Conservation (phyloP, 2,329 filamentous ascomycete genomes). For the Pseudogymnoascus sp. region DNA sequence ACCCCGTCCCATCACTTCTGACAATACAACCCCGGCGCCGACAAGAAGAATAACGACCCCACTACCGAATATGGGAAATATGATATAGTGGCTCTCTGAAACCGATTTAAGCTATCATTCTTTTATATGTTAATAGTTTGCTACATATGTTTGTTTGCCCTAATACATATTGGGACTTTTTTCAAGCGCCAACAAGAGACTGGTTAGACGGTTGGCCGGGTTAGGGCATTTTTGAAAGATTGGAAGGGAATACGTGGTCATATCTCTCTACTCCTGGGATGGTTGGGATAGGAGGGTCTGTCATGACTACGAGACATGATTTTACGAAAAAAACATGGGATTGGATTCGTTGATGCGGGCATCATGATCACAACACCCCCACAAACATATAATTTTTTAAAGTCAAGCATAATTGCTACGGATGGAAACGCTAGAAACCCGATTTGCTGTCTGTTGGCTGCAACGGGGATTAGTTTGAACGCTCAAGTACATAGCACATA, state of each 20-base stretch:
- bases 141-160: not conserved
- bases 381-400: slow-evolving; percentile 5
- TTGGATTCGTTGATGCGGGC: not conserved
- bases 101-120: not conserved
- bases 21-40: slow-evolving; percentile 32
- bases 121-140: slow-evolving; percentile 6
- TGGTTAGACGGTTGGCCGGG: not conserved
- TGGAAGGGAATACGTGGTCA: not conserved
- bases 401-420: not conserved
- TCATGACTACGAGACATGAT: slow-evolving; percentile 4
- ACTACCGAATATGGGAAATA: not conserved
- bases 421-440: not conserved
- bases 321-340: not conserved
- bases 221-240: not conserved
- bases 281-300: not conserved
- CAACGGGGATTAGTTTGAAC: not conserved
- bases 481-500: not conserved
- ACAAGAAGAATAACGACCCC: not conserved
- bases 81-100: not conserved
- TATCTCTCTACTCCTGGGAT: not conserved
- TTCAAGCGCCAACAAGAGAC: not conserved
- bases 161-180: not conserved
- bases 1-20: slow-evolving; percentile 29
- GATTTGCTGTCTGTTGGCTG: not conserved
- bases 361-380: not conserved